These are phyloP conservation scores for Biscutella laevigata DNA, from an alignment of 441 rosid genomes.

Conservation along the genomic window DNA sequence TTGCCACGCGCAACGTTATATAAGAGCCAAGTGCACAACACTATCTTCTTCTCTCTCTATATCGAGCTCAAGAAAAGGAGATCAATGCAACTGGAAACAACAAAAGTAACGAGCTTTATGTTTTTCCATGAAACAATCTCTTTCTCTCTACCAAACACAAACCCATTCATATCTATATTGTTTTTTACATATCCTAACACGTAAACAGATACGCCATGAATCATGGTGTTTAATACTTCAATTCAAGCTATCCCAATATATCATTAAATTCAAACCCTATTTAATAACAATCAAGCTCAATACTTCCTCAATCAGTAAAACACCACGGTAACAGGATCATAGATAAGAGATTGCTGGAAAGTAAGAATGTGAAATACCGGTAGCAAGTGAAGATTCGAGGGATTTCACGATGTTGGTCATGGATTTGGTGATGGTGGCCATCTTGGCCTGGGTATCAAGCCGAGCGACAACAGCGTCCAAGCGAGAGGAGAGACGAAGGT, in stretches of 20 bases:
- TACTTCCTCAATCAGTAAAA: background rate
- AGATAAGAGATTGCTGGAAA: background rate
- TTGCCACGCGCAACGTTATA: too few relatives aligned
- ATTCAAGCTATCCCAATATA: background rate
- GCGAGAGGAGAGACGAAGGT: slow-evolving; percentile 75
- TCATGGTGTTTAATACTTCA: background rate
- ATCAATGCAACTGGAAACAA: background rate
- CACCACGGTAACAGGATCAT: background rate
- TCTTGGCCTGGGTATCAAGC: slow-evolving; percentile 91
- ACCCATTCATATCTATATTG: background rate
- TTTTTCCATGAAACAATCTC: background rate
- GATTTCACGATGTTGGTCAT: slow-evolving; percentile 77
- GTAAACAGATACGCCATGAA: background rate
- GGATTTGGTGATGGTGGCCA: slow-evolving; percentile 76
- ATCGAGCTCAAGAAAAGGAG: background rate
- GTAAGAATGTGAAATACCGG: slow-evolving; percentile 37
- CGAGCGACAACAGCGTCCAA: slow-evolving; percentile 89
- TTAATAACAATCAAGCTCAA: background rate
- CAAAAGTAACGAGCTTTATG: background rate
- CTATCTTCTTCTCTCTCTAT: background rate
- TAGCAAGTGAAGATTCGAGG: slow-evolving; percentile 67
- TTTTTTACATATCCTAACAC: background rate
- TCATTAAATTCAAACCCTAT: background rate
- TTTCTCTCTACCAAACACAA: background rate
- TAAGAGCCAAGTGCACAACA: too few relatives aligned